Percentiles rank a stretch among this genome's conserved stretches.
Evolutionary conservation across 192 early-diverging fungal species (phyloP).

Genomic region (Kickxella alabastrina): DNA sequence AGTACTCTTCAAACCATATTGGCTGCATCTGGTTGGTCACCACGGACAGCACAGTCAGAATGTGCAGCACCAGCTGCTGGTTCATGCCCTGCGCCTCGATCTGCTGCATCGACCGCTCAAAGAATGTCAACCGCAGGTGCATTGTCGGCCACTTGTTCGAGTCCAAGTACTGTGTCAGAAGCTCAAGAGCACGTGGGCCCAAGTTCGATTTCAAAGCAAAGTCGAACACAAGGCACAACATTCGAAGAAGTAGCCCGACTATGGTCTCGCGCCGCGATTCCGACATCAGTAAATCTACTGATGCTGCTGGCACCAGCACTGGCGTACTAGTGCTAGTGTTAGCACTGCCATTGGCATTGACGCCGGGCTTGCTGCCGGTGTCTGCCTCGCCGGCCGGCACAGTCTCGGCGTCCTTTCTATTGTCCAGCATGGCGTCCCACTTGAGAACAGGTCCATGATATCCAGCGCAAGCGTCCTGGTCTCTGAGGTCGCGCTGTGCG

Average conservation of each 20-base stretch:
- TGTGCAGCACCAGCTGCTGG: constrained; percentile 48
- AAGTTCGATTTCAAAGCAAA: constrained; percentile 45
- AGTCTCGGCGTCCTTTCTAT: neutral
- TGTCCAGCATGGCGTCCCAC: constrained; percentile 79
- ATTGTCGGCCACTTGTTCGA: constrained; percentile 30
- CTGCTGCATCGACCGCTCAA: constrained; percentile 50
- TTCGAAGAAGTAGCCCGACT: constrained; percentile 42
- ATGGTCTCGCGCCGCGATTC: constrained; percentile 45
- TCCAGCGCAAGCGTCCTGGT: constrained; percentile 83
- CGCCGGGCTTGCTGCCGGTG: neutral
- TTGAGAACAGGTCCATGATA: constrained; percentile 83
- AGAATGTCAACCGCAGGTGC: constrained; percentile 48
- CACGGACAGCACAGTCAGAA: constrained; percentile 38
- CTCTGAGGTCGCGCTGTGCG: constrained; percentile 81
- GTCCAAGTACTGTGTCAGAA: constrained; percentile 42
- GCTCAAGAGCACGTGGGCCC: constrained; percentile 33
- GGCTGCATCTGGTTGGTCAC: constrained; percentile 48
- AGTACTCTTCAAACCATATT: constrained; percentile 52
- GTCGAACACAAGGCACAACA: constrained; percentile 49
- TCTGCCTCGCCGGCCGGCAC: constrained; percentile 3
- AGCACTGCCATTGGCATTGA: neutral
- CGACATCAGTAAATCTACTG: constrained; percentile 22
- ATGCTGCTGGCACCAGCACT: neutral
- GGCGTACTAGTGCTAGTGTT: neutral
- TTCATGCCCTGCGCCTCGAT: constrained; percentile 48